Conservation (phyloP, 2,329 filamentous ascomycete genomes). For the Alternaria gaisen region DNA sequence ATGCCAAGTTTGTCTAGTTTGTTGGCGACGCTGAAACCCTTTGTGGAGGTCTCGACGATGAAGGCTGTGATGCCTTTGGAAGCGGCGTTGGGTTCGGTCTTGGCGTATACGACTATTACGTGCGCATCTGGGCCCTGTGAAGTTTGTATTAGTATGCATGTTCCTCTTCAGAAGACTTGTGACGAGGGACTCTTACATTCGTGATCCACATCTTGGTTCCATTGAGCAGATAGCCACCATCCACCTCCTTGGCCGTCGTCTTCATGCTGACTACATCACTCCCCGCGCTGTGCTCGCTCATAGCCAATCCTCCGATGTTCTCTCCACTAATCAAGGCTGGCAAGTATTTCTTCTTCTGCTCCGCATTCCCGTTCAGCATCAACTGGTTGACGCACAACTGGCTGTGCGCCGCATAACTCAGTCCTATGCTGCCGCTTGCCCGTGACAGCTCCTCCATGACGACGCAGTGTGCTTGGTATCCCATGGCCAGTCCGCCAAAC, state of each 20-base stretch:
- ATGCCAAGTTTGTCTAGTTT: constrained; percentile 99
- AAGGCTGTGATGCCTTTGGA: constrained; percentile 96
- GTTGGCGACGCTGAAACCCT: constrained; percentile 84
- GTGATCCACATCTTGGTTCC: constrained; percentile 99
- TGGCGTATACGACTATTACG: constrained; percentile 93
- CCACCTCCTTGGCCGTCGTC: constrained; percentile 78
- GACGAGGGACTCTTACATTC: constrained; percentile 66
- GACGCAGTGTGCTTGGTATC: constrained; percentile 95
- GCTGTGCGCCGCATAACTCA: constrained; percentile 95
- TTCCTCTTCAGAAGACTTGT: background rate
- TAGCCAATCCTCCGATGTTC: constrained; percentile 86
- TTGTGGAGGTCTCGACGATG: constrained; percentile 74
- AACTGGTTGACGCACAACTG: constrained; percentile 97
- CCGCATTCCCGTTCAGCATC: constrained; percentile 81
- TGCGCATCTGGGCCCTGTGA: constrained; percentile 84
- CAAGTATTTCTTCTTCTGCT: constrained; percentile 83
- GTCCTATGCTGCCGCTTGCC: constrained; percentile 82
- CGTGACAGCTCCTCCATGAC: constrained; percentile 95
- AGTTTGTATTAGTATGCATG: background rate
- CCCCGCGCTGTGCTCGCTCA: constrained; percentile 91
- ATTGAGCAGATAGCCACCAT: constrained; percentile 85
- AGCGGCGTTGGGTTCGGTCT: constrained; percentile 80
- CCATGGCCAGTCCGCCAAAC: constrained; percentile 87
- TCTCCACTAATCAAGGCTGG: constrained; percentile 83
- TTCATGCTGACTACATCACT: constrained; percentile 97